These are phyloP conservation scores for Caloboletus inedulis DNA, from an alignment of 1,284 basidiomycete species.

Conservation along the genomic window DNA sequence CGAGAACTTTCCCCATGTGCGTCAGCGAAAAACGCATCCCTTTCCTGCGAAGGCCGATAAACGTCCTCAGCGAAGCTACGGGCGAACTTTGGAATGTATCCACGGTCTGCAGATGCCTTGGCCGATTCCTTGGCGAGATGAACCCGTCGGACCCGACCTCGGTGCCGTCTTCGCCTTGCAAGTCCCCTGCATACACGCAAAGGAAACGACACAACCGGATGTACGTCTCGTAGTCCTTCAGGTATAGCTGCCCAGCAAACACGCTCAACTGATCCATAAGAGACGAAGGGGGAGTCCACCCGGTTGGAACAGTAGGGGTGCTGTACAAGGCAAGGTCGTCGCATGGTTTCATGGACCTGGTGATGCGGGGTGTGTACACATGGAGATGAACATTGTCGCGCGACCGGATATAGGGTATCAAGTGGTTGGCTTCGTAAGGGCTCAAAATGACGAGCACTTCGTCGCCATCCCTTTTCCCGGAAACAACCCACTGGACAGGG, in stretches of 20 bases:
- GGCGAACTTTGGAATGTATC: conserved; percentile 34
- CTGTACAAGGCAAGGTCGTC: conserved; percentile 40
- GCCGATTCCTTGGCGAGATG: conserved; percentile 26
- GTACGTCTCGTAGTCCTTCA: conserved; percentile 34
- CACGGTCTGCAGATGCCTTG: conserved; percentile 2
- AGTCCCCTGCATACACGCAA: conserved; percentile 32
- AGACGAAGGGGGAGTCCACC: conserved; percentile 20
- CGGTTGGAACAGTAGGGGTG: conserved; percentile 27
- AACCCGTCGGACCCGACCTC: conserved; percentile 37
- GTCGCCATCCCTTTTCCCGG: conserved; percentile 9
- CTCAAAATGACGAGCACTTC: conserved; percentile 40
- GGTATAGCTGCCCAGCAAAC: conserved; percentile 35
- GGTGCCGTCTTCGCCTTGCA: conserved; percentile 7
- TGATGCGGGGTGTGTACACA: conserved; percentile 42
- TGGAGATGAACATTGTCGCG: conserved; percentile 40
- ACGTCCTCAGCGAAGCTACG: conserved; percentile 24
- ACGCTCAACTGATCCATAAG: conserved; percentile 38
- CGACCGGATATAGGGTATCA: conserved; percentile 39
- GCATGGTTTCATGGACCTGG: conserved; percentile 36
- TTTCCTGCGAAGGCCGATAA: conserved; percentile 41
- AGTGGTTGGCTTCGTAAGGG: conserved; percentile 42
- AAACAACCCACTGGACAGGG: conserved; percentile 46
- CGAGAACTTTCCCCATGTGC: conserved; percentile 44
- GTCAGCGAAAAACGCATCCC: conserved; percentile 38
- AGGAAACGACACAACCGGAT: conserved; percentile 36